These are phyloP conservation scores for Actinidia chinensis DNA, from an alignment of 179 eudicot species.

Conservation along the genomic window DNA sequence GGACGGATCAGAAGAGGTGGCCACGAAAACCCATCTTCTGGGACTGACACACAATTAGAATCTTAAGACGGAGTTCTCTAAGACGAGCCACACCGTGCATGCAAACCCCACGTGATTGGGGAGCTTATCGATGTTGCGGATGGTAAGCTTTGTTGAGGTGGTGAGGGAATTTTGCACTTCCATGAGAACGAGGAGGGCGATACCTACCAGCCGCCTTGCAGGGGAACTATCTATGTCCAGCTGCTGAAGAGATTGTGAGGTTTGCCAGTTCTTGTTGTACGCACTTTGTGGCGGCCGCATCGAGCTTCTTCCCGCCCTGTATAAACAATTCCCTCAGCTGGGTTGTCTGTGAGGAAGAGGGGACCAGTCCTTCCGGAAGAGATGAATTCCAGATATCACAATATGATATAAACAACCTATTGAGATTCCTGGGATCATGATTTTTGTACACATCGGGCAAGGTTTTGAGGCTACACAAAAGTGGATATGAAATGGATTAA, in stretches of 20 bases:
- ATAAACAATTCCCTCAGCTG: too few relatives aligned
- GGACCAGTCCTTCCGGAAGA: too few relatives aligned
- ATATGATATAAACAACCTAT: background rate
- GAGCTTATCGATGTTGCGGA: background rate
- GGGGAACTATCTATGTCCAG: background rate
- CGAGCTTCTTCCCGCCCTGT: too few relatives aligned
- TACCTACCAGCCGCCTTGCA: background rate
- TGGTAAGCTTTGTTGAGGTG: too few relatives aligned
- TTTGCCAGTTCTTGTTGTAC: background rate
- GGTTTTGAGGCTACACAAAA: background rate
- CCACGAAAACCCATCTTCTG: conserved; percentile 3
- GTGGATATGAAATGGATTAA: background rate
- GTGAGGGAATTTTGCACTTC: background rate
- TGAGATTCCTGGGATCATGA: background rate
- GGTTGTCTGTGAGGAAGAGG: too few relatives aligned
- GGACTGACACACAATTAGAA: background rate
- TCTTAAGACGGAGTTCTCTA: background rate
- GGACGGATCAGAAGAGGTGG: background rate
- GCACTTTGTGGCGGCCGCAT: background rate
- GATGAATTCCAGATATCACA: too few relatives aligned
- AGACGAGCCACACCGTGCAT: background rate
- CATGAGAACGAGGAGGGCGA: background rate
- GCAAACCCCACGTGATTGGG: background rate
- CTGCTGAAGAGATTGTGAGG: background rate
- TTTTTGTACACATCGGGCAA: background rate